A percentile compares a stretch with the other conserved stretches of the same genome.
Conservation (phyloP, 345 rosid genomes). For the Eucalyptus pauciflora region DNA sequence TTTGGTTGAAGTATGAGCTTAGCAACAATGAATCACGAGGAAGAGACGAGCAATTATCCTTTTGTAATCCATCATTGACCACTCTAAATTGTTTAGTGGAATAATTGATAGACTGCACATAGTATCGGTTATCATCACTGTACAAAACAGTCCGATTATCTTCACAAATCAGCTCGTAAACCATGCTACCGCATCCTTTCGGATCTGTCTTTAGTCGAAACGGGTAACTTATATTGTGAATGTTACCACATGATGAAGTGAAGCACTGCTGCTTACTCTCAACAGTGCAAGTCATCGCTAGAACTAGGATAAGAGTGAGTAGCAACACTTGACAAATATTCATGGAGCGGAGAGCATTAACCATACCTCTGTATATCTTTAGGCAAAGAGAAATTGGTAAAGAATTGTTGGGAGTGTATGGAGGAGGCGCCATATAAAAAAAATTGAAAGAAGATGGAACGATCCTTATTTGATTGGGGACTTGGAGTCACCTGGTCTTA, state of each 20-base stretch:
- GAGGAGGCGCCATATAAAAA: neutral
- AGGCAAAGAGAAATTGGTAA: neutral
- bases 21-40: accelerated
- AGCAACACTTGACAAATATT: accelerated
- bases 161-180: accelerated
- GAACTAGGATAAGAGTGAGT: neutral
- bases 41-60: neutral
- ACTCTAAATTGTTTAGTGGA: accelerated
- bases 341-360: neutral
- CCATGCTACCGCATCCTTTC: accelerated
- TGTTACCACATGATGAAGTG: neutral
- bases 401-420: neutral
- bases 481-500: neutral
- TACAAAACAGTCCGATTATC: accelerated
- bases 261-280: accelerated
- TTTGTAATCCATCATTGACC: accelerated
- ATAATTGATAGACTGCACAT: neutral
- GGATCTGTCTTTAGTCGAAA: neutral
- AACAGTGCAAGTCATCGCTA: accelerated
- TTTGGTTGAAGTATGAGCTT: accelerated
- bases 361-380: neutral
- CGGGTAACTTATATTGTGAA: neutral
- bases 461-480: neutral
- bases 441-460: neutral
- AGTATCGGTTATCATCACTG: accelerated